phyloP scores from a whole-genome alignment of 805 yeast species.

The Candida qinlingensis region DNA sequence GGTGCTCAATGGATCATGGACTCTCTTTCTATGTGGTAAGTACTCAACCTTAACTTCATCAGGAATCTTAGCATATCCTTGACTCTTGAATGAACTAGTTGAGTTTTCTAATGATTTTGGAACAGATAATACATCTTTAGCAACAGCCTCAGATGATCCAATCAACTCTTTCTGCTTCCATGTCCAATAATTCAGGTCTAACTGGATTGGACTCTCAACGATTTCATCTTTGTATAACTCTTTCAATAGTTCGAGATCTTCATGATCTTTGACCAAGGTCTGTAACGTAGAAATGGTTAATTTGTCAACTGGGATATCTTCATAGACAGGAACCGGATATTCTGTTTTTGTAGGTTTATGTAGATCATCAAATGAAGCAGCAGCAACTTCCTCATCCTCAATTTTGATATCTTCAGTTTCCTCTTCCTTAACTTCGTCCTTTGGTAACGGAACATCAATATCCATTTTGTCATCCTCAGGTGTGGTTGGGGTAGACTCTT shows the following conservation, averaged over 20 bases:
- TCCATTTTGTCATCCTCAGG: constrained; percentile 27
- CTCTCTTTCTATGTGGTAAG: constrained; percentile 73
- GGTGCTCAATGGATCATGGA: constrained; percentile 65
- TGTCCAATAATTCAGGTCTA: constrained; percentile 50
- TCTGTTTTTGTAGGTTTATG: constrained; percentile 47
- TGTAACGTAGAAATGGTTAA: constrained; percentile 48
- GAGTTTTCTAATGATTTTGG: constrained; percentile 30
- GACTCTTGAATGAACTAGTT: constrained; percentile 63
- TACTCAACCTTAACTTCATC: constrained; percentile 71
- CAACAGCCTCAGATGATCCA: background rate
- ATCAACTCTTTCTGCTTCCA: constrained; percentile 49
- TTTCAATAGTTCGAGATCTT: constrained; percentile 56
- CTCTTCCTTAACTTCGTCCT: background rate
- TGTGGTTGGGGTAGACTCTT: constrained; percentile 24
- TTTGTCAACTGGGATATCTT: constrained; percentile 28
- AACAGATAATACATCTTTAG: constrained; percentile 24
- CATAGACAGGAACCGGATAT: constrained; percentile 52
- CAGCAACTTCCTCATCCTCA: constrained; percentile 18
- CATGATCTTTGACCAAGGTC: constrained; percentile 59
- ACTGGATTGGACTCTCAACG: background rate
- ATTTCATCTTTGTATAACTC: constrained; percentile 30
- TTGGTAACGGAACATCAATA: constrained; percentile 10
- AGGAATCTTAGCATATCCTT: constrained; percentile 68
- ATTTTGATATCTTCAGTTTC: background rate
- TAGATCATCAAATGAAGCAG: constrained; percentile 24